Conservation (phyloP, 306 rosid genomes). For the Hippophae tibetana region DNA sequence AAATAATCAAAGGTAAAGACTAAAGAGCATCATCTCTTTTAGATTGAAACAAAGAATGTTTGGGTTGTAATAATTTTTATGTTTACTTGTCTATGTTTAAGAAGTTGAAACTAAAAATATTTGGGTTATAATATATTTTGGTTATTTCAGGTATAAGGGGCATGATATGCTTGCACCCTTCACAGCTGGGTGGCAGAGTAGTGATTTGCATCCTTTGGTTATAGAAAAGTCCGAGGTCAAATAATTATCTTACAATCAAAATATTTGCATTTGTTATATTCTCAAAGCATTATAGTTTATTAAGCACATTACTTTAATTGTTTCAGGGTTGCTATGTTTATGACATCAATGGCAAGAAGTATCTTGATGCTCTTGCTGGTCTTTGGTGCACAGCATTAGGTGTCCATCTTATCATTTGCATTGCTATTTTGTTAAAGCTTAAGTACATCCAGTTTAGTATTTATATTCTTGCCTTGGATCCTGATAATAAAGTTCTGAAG, state of each 20-base stretch:
- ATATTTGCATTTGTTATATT: background rate
- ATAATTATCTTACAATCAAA: background rate
- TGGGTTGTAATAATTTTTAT: background rate
- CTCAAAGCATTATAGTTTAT: slow-evolving; percentile 3
- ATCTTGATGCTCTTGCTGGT: slow-evolving; percentile 92
- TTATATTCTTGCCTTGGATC: background rate
- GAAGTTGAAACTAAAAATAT: slow-evolving; percentile 9
- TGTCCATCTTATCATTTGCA: slow-evolving; percentile 8
- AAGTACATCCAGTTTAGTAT: slow-evolving; percentile 1
- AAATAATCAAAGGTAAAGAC: slow-evolving; percentile 44
- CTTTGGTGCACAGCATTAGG: slow-evolving; percentile 86
- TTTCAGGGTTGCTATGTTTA: slow-evolving; percentile 88
- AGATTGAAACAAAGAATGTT: slow-evolving; percentile 8
- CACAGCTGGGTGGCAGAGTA: slow-evolving; percentile 75
- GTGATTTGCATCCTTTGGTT: slow-evolving; percentile 55
- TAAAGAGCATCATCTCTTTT: slow-evolving; percentile 18
- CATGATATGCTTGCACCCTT: slow-evolving; percentile 98
- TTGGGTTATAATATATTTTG: slow-evolving; percentile 15
- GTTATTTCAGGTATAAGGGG: slow-evolving; percentile 52
- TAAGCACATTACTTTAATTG: slow-evolving; percentile 13
- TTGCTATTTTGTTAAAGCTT: background rate
- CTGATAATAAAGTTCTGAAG: slow-evolving; percentile 10
- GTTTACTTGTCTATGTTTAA: background rate
- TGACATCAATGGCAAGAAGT: slow-evolving; percentile 73
- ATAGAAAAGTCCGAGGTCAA: slow-evolving; percentile 75